Evolutionary conservation across 345 rosid species (phyloP).

Genomic region (Eutrema heterophyllum): DNA sequence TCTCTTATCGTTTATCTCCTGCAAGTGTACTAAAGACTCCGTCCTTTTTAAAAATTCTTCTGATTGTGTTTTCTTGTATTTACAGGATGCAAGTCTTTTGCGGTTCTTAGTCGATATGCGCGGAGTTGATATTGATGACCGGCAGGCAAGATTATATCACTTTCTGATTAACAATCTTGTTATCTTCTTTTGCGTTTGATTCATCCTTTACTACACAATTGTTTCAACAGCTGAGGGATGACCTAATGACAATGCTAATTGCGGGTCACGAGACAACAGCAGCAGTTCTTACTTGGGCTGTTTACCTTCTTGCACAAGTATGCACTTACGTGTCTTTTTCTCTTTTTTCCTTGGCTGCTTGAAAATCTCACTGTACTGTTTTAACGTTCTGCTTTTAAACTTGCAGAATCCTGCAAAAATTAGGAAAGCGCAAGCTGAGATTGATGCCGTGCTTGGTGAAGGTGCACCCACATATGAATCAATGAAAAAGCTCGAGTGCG

Average conservation of each 20-base stretch:
- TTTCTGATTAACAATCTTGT: neutral
- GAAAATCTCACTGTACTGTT: neutral
- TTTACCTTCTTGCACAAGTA: slow-evolving; percentile 88
- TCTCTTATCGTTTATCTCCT: neutral
- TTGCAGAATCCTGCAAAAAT: slow-evolving; percentile 72
- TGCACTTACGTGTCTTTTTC: slow-evolving; percentile 1
- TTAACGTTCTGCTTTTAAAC: slow-evolving; percentile 5
- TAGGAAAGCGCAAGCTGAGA: slow-evolving; percentile 83
- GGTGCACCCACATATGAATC: slow-evolving; percentile 59
- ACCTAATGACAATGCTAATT: slow-evolving; percentile 88
- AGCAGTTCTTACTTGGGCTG: slow-evolving; percentile 97
- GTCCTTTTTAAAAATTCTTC: neutral
- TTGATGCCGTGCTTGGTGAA: slow-evolving; percentile 71
- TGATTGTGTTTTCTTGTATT: slow-evolving; percentile 19
- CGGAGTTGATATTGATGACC: slow-evolving; percentile 80
- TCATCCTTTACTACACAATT: neutral
- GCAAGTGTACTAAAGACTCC: neutral
- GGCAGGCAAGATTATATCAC: slow-evolving; percentile 47
- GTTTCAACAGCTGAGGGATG: slow-evolving; percentile 74
- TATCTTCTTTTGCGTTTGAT: neutral
- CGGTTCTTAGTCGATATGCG: slow-evolving; percentile 94
- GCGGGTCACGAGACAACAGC: slow-evolving; percentile 99
- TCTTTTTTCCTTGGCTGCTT: neutral
- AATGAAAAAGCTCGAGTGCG: slow-evolving; percentile 74
- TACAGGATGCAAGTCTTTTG: slow-evolving; percentile 91